A percentile compares a stretch with the other conserved stretches of the same genome.
These are phyloP conservation scores for Pelagomonas calceolata DNA, from an alignment of 108 stramenopile genomes.

Conservation along the genomic window DNA sequence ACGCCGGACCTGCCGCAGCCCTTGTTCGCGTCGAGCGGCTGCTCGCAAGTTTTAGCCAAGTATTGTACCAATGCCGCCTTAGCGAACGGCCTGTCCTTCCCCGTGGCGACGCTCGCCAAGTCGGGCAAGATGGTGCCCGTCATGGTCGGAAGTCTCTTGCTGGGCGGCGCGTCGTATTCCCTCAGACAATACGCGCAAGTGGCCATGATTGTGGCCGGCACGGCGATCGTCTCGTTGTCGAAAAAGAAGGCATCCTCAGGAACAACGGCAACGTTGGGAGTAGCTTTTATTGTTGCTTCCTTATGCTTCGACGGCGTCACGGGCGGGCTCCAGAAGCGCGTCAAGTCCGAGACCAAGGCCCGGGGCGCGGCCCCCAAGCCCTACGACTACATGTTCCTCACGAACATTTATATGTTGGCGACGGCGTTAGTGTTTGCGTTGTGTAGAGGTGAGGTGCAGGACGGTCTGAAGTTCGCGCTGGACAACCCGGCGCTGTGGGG, in stretches of 20 bases:
- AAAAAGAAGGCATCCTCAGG: slow-evolving; percentile 27
- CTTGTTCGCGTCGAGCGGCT: slow-evolving; percentile 38
- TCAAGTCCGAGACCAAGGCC: slow-evolving; percentile 42
- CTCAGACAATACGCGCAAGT: slow-evolving; percentile 22
- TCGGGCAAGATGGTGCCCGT: slow-evolving; percentile 84
- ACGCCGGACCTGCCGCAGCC: slow-evolving; percentile 29
- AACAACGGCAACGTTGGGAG: slow-evolving; percentile 36
- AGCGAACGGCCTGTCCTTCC: slow-evolving; percentile 60
- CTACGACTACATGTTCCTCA: slow-evolving; percentile 75
- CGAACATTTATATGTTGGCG: slow-evolving; percentile 61
- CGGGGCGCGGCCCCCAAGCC: slow-evolving; percentile 42
- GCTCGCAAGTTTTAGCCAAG: slow-evolving; percentile 49
- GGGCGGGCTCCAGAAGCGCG: slow-evolving; percentile 43
- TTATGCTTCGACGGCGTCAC: slow-evolving; percentile 43
- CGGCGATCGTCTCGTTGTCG: slow-evolving; percentile 49
- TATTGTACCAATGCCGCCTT: slow-evolving; percentile 51
- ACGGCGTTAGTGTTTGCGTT: slow-evolving; percentile 43
- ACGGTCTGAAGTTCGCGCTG: slow-evolving; percentile 36
- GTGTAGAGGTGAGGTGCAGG: slow-evolving; percentile 39
- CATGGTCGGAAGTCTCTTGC: slow-evolving; percentile 51
- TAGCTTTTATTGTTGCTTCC: slow-evolving; percentile 46
- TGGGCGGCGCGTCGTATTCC: slow-evolving; percentile 47
- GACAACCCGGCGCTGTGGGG: slow-evolving; percentile 18
- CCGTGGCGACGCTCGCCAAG: slow-evolving; percentile 76
- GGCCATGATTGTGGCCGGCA: slow-evolving; percentile 52